Conservation (phyloP, 176 grass and related monocot species). For the Melocanna baccifera region DNA sequence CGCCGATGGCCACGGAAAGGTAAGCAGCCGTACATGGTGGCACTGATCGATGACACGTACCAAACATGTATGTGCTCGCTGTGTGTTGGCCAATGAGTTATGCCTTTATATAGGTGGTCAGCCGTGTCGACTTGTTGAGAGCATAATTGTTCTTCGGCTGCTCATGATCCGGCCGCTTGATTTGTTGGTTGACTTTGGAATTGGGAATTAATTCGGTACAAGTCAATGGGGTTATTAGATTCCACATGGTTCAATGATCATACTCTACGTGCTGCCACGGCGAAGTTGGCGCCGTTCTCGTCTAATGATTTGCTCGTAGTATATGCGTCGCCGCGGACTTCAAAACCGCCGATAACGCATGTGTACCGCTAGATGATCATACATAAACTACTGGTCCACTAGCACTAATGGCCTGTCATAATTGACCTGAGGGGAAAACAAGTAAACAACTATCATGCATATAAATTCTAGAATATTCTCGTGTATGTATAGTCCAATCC, state of each 20-base stretch:
- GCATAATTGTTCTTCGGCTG: neutral
- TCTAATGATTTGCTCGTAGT: slow-evolving; percentile 24
- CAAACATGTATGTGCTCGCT: neutral
- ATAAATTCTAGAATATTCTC: no score
- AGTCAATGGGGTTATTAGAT: neutral
- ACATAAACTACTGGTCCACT: neutral
- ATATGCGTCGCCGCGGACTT: neutral
- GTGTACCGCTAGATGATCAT: neutral
- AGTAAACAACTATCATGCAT: no score
- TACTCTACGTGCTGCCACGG: slow-evolving; percentile 19
- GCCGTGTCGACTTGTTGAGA: neutral
- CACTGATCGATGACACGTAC: neutral
- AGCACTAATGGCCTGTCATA: no score
- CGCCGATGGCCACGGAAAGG: neutral
- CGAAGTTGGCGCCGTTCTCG: slow-evolving; percentile 36
- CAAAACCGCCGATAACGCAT: neutral
- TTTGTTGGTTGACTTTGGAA: slow-evolving; percentile 17
- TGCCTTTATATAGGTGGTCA: neutral
- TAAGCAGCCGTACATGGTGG: slow-evolving; percentile 36
- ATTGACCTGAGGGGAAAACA: no score
- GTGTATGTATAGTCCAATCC: no score
- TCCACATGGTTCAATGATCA: slow-evolving; percentile 2
- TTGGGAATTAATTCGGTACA: slow-evolving; percentile 3
- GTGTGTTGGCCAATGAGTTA: neutral
- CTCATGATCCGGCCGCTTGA: neutral